Evolutionary conservation across 2,329 filamentous ascomycete genomes (phyloP), one percentile per base, ranked within the genome.

Genomic region (Fusarium sp.): DNA sequence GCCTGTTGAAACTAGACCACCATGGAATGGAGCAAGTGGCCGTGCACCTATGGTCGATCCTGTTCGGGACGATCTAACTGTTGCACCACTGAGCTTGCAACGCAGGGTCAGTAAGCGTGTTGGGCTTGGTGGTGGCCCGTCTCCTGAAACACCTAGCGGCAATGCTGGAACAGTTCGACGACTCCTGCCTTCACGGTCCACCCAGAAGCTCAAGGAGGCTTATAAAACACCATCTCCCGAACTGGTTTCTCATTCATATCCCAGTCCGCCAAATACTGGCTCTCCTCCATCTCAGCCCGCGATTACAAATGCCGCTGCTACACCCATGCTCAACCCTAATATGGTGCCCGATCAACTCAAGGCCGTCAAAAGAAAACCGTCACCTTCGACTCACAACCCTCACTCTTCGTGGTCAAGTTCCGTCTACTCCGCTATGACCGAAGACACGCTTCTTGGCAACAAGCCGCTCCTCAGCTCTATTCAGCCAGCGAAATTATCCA

Each of bases 21-120:
- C 89, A 59, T 94, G 92, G 92, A 90, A 89, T 72, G 92, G 92
- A 20, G 88, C 89, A 37, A 93, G 89, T 76, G 92, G 92, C 28
- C 87, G 92, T 68, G 85, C 85, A 41, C 83, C 86, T 35, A 83
- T 93, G 57, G 85, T 92, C 33, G 84, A 85, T 43, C 89, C 91
- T 6, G 85, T 93, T 37, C 85, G 83, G 74, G 90, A 93, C 75
- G 87, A 88, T 35, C 81, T 81, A 41, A 80, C 83, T 61, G 85
- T 85, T 16, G 80, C 85, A 59, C 87, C 89, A n/a, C 78, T 91
- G 41, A 85, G 80, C 63, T 81, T 91, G 57, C 84, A 86, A 18
- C 81, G 81, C 41, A 88, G 83, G 76, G 84, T 79, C 73, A 83
- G 78, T 73, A 86, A 82, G 72, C 80, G 82, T 35, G 74, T 72